phyloP scores from a whole-genome alignment of 768 basidiomycete genomes.

The Tephrocybe sp. region DNA sequence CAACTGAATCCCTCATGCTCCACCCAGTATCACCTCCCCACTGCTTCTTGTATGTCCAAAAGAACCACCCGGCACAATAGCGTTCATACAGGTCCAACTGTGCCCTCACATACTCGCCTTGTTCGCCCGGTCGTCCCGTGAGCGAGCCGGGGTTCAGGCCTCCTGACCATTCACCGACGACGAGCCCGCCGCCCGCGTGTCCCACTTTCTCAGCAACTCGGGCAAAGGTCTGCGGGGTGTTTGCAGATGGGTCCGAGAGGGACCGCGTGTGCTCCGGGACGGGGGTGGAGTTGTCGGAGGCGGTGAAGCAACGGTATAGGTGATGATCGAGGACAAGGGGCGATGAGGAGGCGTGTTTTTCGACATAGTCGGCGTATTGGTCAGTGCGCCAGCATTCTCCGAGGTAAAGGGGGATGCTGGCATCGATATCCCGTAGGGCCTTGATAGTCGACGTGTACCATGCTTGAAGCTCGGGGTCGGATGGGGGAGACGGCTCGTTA shows the following conservation, averaged over 20 bases:
- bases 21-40: constrained; percentile 68
- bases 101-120: constrained; percentile 52
- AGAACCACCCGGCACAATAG: constrained; percentile 74
- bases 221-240: constrained; percentile 38
- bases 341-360: constrained; percentile 20
- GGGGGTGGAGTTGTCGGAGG: constrained; percentile 50
- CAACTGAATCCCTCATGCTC: constrained; percentile 67
- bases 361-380: constrained; percentile 58
- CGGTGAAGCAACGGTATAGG: constrained; percentile 79
- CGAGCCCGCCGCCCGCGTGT: constrained; percentile 39
- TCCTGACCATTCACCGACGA: constrained; percentile 82
- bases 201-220: constrained; percentile 33
- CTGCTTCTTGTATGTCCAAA: constrained; percentile 84
- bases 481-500: constrained; percentile 56
- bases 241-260: constrained; percentile 40
- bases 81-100: constrained; percentile 67
- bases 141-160: constrained; percentile 69
- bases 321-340: constrained; percentile 78
- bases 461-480: constrained; percentile 48
- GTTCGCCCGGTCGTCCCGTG: constrained; percentile 33
- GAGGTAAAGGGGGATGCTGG: constrained; percentile 67
- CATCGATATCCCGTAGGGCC: constrained; percentile 49
- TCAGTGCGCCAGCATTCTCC: constrained; percentile 76
- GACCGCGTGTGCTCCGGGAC: constrained; percentile 54
- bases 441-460: constrained; percentile 67